Conservation (phyloP, 1,284 basidiomycete species). For the Mycosarcoma maydis region DNA sequence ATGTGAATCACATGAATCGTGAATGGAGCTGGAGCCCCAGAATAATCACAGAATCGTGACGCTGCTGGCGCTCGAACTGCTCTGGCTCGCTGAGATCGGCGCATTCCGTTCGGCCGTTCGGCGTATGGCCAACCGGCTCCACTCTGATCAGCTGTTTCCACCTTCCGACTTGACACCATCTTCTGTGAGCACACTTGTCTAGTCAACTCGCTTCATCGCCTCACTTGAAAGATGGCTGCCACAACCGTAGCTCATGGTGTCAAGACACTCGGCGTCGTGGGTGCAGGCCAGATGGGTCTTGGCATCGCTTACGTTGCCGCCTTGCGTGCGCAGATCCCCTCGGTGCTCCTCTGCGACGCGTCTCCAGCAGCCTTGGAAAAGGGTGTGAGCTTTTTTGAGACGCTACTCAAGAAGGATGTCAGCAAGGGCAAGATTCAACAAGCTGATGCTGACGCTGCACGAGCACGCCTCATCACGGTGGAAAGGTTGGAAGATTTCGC, state of each 20-base stretch:
- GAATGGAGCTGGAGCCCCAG: neutral
- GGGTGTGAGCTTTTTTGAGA: slow-evolving; percentile 76
- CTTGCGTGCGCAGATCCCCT: slow-evolving; percentile 43
- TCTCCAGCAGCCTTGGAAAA: slow-evolving; percentile 74
- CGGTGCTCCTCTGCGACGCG: slow-evolving; percentile 48
- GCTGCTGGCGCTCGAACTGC: neutral
- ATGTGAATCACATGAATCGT: too few relatives aligned
- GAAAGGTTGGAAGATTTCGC: slow-evolving; percentile 44
- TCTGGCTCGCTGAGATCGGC: neutral
- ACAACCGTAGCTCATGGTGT: slow-evolving; percentile 47
- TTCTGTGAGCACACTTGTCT: neutral
- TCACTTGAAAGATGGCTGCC: slow-evolving; percentile 13
- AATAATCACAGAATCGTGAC: neutral
- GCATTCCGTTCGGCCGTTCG: too few relatives aligned
- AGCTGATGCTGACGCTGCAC: slow-evolving; percentile 78
- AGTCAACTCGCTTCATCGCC: too few relatives aligned
- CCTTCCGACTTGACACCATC: neutral
- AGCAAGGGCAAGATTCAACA: slow-evolving; percentile 80
- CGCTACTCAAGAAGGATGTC: slow-evolving; percentile 85
- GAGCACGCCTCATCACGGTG: slow-evolving; percentile 59
- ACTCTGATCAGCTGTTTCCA: too few relatives aligned
- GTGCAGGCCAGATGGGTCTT: slow-evolving; percentile 64
- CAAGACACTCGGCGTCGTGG: slow-evolving; percentile 57
- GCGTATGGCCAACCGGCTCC: too few relatives aligned
- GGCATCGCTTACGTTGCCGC: slow-evolving; percentile 88